phyloP scores from a whole-genome alignment of 2,329 filamentous ascomycete species.

The Penicillium olsonii region DNA sequence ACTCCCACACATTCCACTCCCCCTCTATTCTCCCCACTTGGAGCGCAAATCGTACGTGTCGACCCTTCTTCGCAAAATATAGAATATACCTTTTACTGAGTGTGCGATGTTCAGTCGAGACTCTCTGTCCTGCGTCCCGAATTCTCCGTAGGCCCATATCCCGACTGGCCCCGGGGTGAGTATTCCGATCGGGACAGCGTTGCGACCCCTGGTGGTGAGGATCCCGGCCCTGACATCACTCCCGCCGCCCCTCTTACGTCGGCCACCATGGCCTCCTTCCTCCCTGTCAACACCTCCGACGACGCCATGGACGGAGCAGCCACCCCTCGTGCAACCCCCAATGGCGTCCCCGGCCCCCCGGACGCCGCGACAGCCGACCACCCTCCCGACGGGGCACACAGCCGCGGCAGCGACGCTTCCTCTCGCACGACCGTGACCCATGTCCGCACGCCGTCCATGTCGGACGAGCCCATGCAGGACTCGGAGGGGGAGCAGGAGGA shows the following conservation, averaged over 20 bases:
- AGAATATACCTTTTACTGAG: slow-evolving; percentile 7
- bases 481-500: slow-evolving; percentile 67
- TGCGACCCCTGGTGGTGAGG: slow-evolving; percentile 24
- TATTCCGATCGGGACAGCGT: slow-evolving; percentile 23
- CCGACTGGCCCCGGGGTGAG: slow-evolving; percentile 15
- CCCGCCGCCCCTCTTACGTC: slow-evolving; percentile 26
- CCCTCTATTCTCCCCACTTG: slow-evolving; percentile 6
- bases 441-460: slow-evolving; percentile 46
- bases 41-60: slow-evolving; percentile 12
- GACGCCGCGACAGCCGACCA: slow-evolving; percentile 23
- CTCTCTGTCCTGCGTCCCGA: slow-evolving; percentile 17
- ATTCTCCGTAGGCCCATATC: slow-evolving; percentile 19
- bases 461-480: slow-evolving; percentile 72
- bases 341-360: slow-evolving; percentile 40
- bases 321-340: slow-evolving; percentile 52
- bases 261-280: slow-evolving; percentile 57
- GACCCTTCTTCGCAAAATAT: neutral
- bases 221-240: slow-evolving; percentile 28
- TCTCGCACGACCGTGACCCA: slow-evolving; percentile 17
- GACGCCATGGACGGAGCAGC: slow-evolving; percentile 54
- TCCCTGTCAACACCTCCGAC: slow-evolving; percentile 60
- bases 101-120: slow-evolving; percentile 22
- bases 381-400: slow-evolving; percentile 22
- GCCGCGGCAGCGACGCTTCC: slow-evolving; percentile 37
- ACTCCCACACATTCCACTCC: slow-evolving; percentile 12